A percentile compares a stretch with the other conserved stretches of the same genome.
phyloP scores from a whole-genome alignment of 805 yeast species.

The Clavispora phyllophila region DNA sequence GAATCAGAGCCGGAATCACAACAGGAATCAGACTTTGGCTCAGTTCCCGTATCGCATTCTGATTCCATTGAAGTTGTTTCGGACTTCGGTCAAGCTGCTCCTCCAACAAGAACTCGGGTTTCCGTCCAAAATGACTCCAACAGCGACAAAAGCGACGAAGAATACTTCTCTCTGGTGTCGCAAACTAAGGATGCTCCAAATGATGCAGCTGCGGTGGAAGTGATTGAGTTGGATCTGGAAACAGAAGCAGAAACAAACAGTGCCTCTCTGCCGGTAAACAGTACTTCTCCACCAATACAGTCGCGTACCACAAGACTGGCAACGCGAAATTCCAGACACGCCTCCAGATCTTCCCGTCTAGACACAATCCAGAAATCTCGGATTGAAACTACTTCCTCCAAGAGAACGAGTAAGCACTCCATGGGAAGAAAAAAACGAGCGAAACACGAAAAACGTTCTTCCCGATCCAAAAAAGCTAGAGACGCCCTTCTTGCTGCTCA shows the following conservation, averaged over 20 bases:
- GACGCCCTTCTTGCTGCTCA: constrained; percentile 25
- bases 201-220: not conserved
- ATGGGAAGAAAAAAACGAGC: not conserved
- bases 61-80: too few relatives aligned
- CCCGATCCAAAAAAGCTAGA: constrained; percentile 15
- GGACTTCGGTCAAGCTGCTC: too few relatives aligned
- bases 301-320: too few relatives aligned
- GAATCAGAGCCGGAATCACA: not conserved
- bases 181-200: not conserved
- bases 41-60: too few relatives aligned
- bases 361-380: constrained; percentile 50
- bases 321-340: not conserved
- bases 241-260: not conserved
- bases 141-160: not conserved
- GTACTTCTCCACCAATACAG: too few relatives aligned
- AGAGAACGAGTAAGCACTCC: not conserved
- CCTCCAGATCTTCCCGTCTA: constrained; percentile 1
- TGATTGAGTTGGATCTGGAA: constrained; percentile 1
- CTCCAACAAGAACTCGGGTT: too few relatives aligned
- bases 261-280: too few relatives aligned
- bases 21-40: too few relatives aligned
- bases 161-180: not conserved
- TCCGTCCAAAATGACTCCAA: too few relatives aligned
- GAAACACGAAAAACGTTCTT: constrained; percentile 5
- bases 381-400: constrained; percentile 24